Conservation (phyloP, 2,329 filamentous ascomycete genomes). For the Fusarium dlaminii region DNA sequence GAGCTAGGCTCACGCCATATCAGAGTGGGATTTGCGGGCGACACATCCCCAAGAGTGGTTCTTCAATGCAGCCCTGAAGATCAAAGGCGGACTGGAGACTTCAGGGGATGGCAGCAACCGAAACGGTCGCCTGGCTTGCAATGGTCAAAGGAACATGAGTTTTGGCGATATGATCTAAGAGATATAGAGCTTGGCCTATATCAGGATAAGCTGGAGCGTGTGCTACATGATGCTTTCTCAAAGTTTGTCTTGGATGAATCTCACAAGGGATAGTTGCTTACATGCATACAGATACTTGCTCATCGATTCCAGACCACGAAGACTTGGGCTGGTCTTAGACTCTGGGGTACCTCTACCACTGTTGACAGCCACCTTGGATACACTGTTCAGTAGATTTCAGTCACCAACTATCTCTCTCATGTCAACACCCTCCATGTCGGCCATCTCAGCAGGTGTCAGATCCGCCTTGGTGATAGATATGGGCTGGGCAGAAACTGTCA, state of each 20-base stretch:
- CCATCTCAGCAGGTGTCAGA: constrained; percentile 82
- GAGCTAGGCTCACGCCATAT: constrained; percentile 84
- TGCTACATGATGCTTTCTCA: constrained; percentile 81
- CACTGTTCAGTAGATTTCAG: constrained; percentile 83
- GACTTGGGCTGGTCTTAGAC: constrained; percentile 79
- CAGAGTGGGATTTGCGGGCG: constrained; percentile 86
- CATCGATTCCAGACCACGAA: constrained; percentile 79
- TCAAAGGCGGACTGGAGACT: constrained; percentile 82
- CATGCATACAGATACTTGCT: constrained; percentile 63
- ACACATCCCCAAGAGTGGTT: constrained; percentile 76
- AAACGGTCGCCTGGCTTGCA: constrained; percentile 56
- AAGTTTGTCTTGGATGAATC: constrained; percentile 61
- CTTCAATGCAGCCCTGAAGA: constrained; percentile 79
- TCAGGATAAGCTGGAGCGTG: constrained; percentile 86
- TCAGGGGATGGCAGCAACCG: constrained; percentile 72
- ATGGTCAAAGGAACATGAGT: constrained; percentile 74
- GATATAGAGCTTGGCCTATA: constrained; percentile 80
- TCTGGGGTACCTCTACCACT: constrained; percentile 81
- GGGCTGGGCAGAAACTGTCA: constrained; percentile 89
- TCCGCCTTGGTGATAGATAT: constrained; percentile 90
- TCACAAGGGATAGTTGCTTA: constrained; percentile 13
- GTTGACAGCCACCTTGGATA: constrained; percentile 78
- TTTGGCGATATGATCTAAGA: constrained; percentile 82
- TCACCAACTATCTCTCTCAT: constrained; percentile 83
- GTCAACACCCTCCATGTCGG: constrained; percentile 77